These are phyloP conservation scores for Thamnidium elegans DNA, from an alignment of 192 early-diverging fungal genomes.

Conservation along the genomic window DNA sequence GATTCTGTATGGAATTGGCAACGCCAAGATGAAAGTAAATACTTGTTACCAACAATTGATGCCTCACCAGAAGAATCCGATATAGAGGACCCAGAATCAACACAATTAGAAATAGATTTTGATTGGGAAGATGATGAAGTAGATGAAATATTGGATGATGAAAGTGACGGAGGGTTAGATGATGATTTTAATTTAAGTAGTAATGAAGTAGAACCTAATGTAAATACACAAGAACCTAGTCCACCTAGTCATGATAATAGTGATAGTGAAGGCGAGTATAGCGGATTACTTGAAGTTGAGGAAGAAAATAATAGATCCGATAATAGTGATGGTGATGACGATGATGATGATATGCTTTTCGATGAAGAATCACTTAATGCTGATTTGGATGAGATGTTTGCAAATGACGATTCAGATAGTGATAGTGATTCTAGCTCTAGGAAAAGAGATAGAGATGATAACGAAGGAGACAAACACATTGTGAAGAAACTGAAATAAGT, in stretches of 20 bases:
- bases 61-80: conserved; percentile 28
- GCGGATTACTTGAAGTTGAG: neutral
- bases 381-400: neutral
- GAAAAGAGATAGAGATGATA: too few relatives aligned
- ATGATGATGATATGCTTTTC: conserved; percentile 2
- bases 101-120: conserved; percentile 18
- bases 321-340: neutral
- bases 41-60: conserved; percentile 39
- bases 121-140: conserved; percentile 12
- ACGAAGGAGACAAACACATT: too few relatives aligned
- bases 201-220: neutral
- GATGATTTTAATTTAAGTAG: conserved; percentile 1
- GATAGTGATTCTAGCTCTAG: too few relatives aligned
- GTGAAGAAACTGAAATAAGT: too few relatives aligned
- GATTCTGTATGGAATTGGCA: conserved; percentile 72
- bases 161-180: conserved; percentile 27
- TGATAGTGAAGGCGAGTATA: neutral
- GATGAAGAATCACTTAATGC: conserved; percentile 1
- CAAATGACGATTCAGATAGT: neutral
- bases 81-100: conserved; percentile 40
- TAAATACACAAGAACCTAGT: neutral
- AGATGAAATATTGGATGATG: conserved; percentile 12
- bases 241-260: neutral
- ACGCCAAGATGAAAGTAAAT: conserved; percentile 63
- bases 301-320: neutral